Evolutionary conservation across 2,329 filamentous ascomycete genomes (phyloP).

Genomic region (Hypocreales sp.): DNA sequence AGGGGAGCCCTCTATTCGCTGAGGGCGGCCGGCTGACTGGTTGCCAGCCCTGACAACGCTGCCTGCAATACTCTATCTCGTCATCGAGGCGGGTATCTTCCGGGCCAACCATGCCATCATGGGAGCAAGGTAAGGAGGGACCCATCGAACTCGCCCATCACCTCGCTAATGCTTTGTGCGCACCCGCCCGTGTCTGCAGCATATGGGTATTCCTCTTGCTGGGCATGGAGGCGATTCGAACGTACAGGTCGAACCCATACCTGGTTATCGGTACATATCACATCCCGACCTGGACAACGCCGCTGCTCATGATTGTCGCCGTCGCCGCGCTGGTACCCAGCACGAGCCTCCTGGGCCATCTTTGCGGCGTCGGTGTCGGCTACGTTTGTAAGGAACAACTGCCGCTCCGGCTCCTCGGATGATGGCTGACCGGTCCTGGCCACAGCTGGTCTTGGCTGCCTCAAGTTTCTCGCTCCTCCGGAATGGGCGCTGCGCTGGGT

Average conservation of each 20-base stretch:
- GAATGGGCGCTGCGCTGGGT: slow-evolving; percentile 80
- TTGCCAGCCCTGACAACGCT: slow-evolving; percentile 57
- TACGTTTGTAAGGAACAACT: slow-evolving; percentile 55
- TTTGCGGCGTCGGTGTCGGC: slow-evolving; percentile 70
- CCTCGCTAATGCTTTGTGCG: too few species aligned
- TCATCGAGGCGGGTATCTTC: slow-evolving; percentile 62
- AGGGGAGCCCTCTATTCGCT: slow-evolving; percentile 22
- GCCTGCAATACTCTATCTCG: slow-evolving; percentile 66
- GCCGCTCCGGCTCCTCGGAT: too few species aligned
- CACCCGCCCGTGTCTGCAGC: too few species aligned
- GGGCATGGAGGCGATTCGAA: slow-evolving; percentile 72
- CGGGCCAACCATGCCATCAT: slow-evolving; percentile 57
- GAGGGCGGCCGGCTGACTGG: slow-evolving; percentile 1
- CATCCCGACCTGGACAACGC: slow-evolving; percentile 87
- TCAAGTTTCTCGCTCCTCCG: slow-evolving; percentile 78
- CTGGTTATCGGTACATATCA: slow-evolving; percentile 47
- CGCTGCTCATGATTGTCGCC: slow-evolving; percentile 60
- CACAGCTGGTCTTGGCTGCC: slow-evolving; percentile 68
- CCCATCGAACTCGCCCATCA: too few species aligned
- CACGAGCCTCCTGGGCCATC: slow-evolving; percentile 72
- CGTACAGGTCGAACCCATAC: slow-evolving; percentile 65
- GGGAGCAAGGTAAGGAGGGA: slow-evolving; percentile 73
- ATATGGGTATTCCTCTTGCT: slow-evolving; percentile 88
- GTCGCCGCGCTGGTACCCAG: slow-evolving; percentile 64
- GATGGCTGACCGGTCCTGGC: too few species aligned